phyloP scores from a whole-genome alignment of 2,329 filamentous ascomycete genomes.

The Xylariaceae sp. region DNA sequence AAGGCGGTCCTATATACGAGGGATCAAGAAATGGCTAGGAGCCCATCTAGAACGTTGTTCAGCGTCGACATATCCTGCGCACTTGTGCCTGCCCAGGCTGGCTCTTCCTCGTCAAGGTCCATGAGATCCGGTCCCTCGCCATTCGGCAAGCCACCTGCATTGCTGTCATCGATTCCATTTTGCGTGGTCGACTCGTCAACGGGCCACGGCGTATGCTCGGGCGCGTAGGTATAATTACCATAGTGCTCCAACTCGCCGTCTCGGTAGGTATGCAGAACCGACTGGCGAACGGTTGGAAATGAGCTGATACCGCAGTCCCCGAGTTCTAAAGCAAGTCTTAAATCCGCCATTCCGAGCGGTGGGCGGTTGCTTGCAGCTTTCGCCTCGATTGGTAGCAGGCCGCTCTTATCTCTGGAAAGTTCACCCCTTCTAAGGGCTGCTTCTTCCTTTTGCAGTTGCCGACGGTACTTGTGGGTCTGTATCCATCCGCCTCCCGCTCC shows the following conservation, averaged over 20 bases:
- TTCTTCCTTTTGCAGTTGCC: conserved; percentile 71
- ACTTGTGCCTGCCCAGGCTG: conserved; percentile 58
- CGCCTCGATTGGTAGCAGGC: conserved; percentile 73
- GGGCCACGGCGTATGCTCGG: conserved; percentile 31
- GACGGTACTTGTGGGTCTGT: conserved; percentile 71
- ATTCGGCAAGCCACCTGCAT: conserved; percentile 33
- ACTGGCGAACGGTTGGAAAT: conserved; percentile 68
- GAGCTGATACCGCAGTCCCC: conserved; percentile 70
- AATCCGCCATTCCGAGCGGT: conserved; percentile 69
- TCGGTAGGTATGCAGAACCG: conserved; percentile 64
- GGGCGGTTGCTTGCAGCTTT: conserved; percentile 67
- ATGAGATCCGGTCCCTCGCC: conserved; percentile 48
- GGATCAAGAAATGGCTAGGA: conserved; percentile 40
- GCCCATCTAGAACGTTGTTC: conserved; percentile 53
- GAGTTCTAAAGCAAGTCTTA: conserved; percentile 69
- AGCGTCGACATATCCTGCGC: conserved; percentile 46
- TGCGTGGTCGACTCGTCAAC: conserved; percentile 23
- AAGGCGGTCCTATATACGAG: conserved; percentile 1
- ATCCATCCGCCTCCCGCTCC: conserved; percentile 65
- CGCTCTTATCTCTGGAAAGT: conserved; percentile 65
- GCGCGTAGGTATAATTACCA: conserved; percentile 53
- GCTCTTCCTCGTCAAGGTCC: conserved; percentile 50
- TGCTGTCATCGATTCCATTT: conserved; percentile 9
- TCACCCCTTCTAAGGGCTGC: conserved; percentile 67
- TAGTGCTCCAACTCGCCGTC: conserved; percentile 70